A percentile compares a stretch with the other conserved stretches of the same genome.
Conservation (phyloP, 306 rosid genomes). For the Lathyrus aphaca region DNA sequence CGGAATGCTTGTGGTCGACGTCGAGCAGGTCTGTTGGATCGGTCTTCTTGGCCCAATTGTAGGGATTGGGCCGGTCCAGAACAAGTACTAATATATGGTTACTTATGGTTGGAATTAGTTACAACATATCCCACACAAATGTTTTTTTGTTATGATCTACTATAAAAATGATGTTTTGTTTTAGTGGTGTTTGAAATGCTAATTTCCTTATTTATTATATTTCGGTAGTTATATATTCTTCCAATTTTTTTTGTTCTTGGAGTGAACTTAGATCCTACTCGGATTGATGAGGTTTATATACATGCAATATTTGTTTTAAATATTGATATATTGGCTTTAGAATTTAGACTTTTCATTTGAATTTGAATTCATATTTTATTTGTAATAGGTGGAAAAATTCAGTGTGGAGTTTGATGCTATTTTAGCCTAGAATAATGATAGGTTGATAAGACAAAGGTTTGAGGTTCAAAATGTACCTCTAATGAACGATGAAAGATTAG, state of each 20-base stretch:
- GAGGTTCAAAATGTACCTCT: slow-evolving; percentile 17
- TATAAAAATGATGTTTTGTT: background rate
- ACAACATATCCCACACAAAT: slow-evolving; percentile 3
- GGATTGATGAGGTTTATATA: slow-evolving; percentile 65
- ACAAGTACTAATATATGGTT: background rate
- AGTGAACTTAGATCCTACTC: slow-evolving; percentile 91
- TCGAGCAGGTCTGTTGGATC: too few species aligned
- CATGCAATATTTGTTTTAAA: slow-evolving; percentile 21
- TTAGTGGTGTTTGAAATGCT: too few species aligned
- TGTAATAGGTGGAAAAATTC: slow-evolving; percentile 61
- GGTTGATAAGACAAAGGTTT: slow-evolving; percentile 16
- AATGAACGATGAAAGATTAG: background rate
- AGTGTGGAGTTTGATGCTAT: slow-evolving; percentile 59
- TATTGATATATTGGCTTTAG: slow-evolving; percentile 24
- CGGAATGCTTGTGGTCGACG: too few species aligned
- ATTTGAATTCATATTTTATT: slow-evolving; percentile 24
- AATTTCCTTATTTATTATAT: background rate
- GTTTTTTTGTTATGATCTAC: slow-evolving; percentile 14
- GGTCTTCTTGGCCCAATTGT: too few species aligned
- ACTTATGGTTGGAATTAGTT: slow-evolving; percentile 8
- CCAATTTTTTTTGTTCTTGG: slow-evolving; percentile 59
- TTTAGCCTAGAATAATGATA: slow-evolving; percentile 27
- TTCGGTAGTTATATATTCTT: background rate
- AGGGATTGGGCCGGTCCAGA: too few species aligned
- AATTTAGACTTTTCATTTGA: background rate